These are phyloP conservation scores for Cladobotryum mycophilum DNA, from an alignment of 2,329 filamentous ascomycete genomes.

Conservation along the genomic window DNA sequence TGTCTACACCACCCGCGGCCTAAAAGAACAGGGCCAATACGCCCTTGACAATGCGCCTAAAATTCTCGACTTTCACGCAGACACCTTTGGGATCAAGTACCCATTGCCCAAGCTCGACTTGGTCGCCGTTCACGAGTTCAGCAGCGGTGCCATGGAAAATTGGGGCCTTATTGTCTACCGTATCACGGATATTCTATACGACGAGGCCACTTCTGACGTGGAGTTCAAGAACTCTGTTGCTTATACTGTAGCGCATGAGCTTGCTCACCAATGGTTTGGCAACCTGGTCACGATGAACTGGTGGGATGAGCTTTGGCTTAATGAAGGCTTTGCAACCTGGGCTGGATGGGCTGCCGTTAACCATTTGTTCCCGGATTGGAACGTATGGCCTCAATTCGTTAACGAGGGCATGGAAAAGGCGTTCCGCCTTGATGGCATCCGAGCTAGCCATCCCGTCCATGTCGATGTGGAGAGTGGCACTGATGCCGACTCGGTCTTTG, in stretches of 20 bases:
- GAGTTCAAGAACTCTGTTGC: slow-evolving; percentile 87
- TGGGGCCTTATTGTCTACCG: slow-evolving; percentile 94
- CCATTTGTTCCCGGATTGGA: slow-evolving; percentile 32
- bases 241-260: slow-evolving; percentile 93
- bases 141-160: slow-evolving; percentile 80
- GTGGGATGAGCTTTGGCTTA: slow-evolving; percentile 88
- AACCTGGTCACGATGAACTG: slow-evolving; percentile 94
- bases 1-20: slow-evolving; percentile 85
- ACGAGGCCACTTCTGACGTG: slow-evolving; percentile 81
- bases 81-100: slow-evolving; percentile 86
- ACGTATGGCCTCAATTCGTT: too few relatives aligned
- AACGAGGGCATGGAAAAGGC: slow-evolving; percentile 88
- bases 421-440: slow-evolving; percentile 79
- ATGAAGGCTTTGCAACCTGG: slow-evolving; percentile 95
- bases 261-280: slow-evolving; percentile 92
- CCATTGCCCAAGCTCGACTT: slow-evolving; percentile 85
- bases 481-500: slow-evolving; percentile 95
- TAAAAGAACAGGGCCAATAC: slow-evolving; percentile 82
- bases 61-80: slow-evolving; percentile 91
- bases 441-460: slow-evolving; percentile 89
- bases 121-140: slow-evolving; percentile 87
- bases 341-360: slow-evolving; percentile 89
- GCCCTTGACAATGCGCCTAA: slow-evolving; percentile 84
- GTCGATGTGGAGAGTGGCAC: slow-evolving; percentile 86
- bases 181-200: slow-evolving; percentile 86